These are phyloP conservation scores for Xylaria sp. DNA, from an alignment of 2,329 filamentous ascomycete species.

Conservation along the genomic window DNA sequence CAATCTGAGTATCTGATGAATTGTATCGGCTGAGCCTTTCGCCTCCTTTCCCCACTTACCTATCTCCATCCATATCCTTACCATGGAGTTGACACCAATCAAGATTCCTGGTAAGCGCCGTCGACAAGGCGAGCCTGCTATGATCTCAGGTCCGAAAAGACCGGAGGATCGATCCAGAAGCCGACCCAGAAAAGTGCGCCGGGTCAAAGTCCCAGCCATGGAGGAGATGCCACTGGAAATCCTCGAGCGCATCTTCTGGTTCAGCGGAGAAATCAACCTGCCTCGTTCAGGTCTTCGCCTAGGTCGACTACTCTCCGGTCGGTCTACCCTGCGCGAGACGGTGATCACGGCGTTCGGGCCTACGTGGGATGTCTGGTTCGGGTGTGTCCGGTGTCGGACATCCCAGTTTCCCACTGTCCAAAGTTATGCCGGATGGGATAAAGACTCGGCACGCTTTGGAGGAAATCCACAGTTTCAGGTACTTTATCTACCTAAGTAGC, in stretches of 20 bases:
- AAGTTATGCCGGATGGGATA: conserved; percentile 38
- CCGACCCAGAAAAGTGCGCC: conserved; percentile 16
- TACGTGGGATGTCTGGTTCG: conserved; percentile 45
- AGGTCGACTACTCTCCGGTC: conserved; percentile 49
- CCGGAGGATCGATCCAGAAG: conserved; percentile 5
- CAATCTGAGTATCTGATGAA: neutral
- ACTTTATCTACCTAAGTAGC: conserved; percentile 21
- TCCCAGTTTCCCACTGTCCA: conserved; percentile 2
- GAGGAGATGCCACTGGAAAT: conserved; percentile 54
- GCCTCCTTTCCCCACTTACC: conserved; percentile 1
- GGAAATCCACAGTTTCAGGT: conserved; percentile 51
- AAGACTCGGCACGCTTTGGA: conserved; percentile 25
- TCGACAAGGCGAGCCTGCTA: conserved; percentile 12
- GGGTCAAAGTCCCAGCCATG: conserved; percentile 28
- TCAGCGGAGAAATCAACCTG: conserved; percentile 53
- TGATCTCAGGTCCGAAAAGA: conserved; percentile 11
- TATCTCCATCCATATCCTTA: neutral
- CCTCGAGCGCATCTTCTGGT: conserved; percentile 55
- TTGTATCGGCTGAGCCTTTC: neutral
- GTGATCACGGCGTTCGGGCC: conserved; percentile 43
- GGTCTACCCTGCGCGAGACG: conserved; percentile 38
- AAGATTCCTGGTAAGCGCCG: conserved; percentile 51
- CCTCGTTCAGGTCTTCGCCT: conserved; percentile 48
- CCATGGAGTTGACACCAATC: conserved; percentile 54
- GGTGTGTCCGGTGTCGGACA: conserved; percentile 36